Base-by-base conservation (phyloP, 2,329 filamentous ascomycete genomes). In the Aschersonia sp. region DNA sequence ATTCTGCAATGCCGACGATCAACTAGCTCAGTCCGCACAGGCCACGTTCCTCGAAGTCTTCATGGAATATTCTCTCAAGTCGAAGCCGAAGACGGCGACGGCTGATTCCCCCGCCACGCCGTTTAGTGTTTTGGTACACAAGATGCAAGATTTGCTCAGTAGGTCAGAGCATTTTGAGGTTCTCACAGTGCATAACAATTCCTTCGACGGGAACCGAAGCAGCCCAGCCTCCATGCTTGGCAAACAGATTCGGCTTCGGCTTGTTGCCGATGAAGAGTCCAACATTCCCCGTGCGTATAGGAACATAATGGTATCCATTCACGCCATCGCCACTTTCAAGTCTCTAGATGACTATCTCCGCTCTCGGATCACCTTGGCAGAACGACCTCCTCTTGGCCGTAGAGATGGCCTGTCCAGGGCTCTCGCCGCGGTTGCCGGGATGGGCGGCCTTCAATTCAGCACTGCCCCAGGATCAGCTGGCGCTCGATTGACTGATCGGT, bases 141-240 rank as follows among this genome's bases (percentile, higher is more conserved):
- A 98, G 64, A 72, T 98, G 33, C 92, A 98, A 65, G 92, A 98
- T 67, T 71, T 98, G 49, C 76, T 98, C 49, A 98, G 92, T 70
- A 82, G 92, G 55, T 94, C 90, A 35, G 92, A 98, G 69, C 89
- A 97, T 69, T 98, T 97, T 57, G 92, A 98, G 61, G 90, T 98
- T 43, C 79, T 95, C 52, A 98, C 92, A 6, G 89, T 97, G 48
- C 87, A 94, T 62, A 85, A 94, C 52, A 94, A 94, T 56, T 83
- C 86, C 5, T 85, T 90, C 56, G 90, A 96, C 61, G 87, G 84
- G 47, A 94, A 87, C 55, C 81, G 89, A 50, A 94, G 83, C 63
- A 96, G 87, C 59, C 87, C 90, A 29, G 83, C 90, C 1, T 94
- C 90, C 1, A 96, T 98, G 89, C 74, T 98, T 5, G 89, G 88